Conservation (phyloP, 345 rosid genomes). For the Hibiscus syriacus region DNA sequence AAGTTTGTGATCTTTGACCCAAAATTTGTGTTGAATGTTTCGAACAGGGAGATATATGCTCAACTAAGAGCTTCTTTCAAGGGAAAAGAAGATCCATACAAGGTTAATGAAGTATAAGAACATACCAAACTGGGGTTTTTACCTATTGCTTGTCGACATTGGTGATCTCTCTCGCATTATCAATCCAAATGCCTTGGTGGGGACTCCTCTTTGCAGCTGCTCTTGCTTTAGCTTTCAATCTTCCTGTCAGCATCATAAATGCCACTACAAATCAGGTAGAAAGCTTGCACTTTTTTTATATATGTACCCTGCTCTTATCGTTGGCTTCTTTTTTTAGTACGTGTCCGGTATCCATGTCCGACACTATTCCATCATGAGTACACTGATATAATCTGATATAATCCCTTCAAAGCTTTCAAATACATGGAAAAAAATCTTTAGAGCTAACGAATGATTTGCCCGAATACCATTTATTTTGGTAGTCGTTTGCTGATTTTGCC, state of each 20-base stretch:
- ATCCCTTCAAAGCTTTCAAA: conserved; percentile 11
- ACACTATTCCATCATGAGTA: too few species aligned
- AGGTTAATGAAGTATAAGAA: conserved; percentile 52
- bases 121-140: conserved; percentile 60
- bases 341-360: too few species aligned
- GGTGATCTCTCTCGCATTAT: conserved; percentile 34
- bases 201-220: too few species aligned
- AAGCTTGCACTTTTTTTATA: too few species aligned
- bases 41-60: conserved; percentile 37
- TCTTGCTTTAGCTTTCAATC: conserved; percentile 38
- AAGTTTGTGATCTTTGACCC: neutral
- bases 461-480: neutral
- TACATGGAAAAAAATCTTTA: too few species aligned
- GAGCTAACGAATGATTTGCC: too few species aligned
- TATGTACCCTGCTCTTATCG: too few species aligned
- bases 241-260: conserved; percentile 47
- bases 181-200: too few species aligned
- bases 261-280: conserved; percentile 56
- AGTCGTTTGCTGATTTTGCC: neutral
- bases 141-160: conserved; percentile 30
- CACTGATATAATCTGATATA: too few species aligned
- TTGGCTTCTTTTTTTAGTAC: too few species aligned
- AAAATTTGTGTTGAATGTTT: neutral
- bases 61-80: conserved; percentile 40
- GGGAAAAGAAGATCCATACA: conserved; percentile 49